Base-by-base conservation (phyloP, 2,329 filamentous ascomycete species). In the Escovopsis sp. region DNA sequence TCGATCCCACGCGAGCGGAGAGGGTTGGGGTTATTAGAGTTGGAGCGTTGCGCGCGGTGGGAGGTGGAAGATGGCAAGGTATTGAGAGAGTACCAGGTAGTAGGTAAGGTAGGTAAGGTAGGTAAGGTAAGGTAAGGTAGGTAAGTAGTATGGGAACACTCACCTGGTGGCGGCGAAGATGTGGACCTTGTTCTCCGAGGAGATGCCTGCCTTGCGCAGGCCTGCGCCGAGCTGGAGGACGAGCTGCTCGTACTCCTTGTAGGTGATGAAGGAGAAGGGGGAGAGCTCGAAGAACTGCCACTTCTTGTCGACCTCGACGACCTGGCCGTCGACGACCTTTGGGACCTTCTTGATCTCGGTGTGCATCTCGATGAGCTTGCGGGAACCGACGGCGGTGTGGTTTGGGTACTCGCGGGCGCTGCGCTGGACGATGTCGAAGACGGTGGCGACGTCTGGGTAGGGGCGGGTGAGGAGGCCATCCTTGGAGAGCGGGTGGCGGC, bases 241-340 rank as follows among this genome's bases (percentile, higher is more conserved):
- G 47, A 78, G 69, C 54, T 76, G 69, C 63, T 84, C 76, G 57
- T 89, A 91, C 63, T 94, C 80, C 53, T 73, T 69, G 64, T 88
- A 93, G 52, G 77, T 85, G 56, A 81, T 68, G 67, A 79, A 94
- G 36, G 72, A 70, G 67, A 83, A 94, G 39, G 70, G 68, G 47
- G 81, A 80, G 50, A 93, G 76, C 70, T 94, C 87, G 52, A 85
- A 93, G 64, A 79, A 93, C 41, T 80, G 79, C 87, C 87, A 94
- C 60, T 89, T 76, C 76, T 94, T 94, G 48, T 93, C 84, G 30
- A 91, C 76, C 64, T 88, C 76, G 49, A 72, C 68, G 60, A 86
- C 73, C 58, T 83, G 73, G 51, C 87, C 87, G 55, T 93, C 84
- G 44, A 94, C 68, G 39, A 85, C 71, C 73, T 93, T 94, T 71